Evolutionary conservation across 2,329 filamentous ascomycete genomes (phyloP), one percentile per base, ranked within the genome.

Genomic region (Ophiostoma sp.): DNA sequence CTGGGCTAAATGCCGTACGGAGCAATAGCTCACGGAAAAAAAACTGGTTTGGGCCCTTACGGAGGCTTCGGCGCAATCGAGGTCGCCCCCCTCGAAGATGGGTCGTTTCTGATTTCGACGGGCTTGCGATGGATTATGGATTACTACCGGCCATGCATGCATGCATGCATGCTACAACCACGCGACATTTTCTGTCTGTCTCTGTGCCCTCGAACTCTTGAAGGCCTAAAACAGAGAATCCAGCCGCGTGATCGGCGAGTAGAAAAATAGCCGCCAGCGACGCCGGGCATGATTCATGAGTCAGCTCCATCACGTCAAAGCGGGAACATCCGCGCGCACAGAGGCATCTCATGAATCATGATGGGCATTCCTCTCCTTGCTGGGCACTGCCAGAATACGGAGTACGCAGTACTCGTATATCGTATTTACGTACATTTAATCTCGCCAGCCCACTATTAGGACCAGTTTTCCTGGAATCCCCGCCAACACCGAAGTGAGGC

Each of bases 401-500:
- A n/a, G 18, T 36, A 55, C 49, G 49, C 12, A 44, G 42, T 55
- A 55, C n/a, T n/a, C n/a, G n/a, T n/a, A n/a, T n/a, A n/a, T n/a
- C n/a, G n/a, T 55, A 55, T 55, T 55, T 55, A 14, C 7, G 27
- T 8, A 8, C 3, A 38, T 12, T 60, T 60, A 60, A 36, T 60
- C 55, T 18, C 7, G 27, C 27, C 11, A 60, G 27, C 55, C 55
- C 55, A 60, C 55, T 60, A 12, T 60, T 60, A 14, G 55, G 12
- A 5, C 55, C 55, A 14, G 27, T 60, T 60, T 52, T 60, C 55
- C 55, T 60, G 12, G 14, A 60, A 60, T 60, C 38, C 55, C 55
- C 55, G 55, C 55, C 55, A 14, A 11, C 55, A 60, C 55, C 55
- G 55, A 60, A 60, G 55, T 60, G 27, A 60, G 55, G 55, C 55